Percentiles rank a stretch among this genome's conserved stretches.
These are phyloP conservation scores for Hibiscus trionum DNA, from an alignment of 345 rosid genomes.

Conservation along the genomic window DNA sequence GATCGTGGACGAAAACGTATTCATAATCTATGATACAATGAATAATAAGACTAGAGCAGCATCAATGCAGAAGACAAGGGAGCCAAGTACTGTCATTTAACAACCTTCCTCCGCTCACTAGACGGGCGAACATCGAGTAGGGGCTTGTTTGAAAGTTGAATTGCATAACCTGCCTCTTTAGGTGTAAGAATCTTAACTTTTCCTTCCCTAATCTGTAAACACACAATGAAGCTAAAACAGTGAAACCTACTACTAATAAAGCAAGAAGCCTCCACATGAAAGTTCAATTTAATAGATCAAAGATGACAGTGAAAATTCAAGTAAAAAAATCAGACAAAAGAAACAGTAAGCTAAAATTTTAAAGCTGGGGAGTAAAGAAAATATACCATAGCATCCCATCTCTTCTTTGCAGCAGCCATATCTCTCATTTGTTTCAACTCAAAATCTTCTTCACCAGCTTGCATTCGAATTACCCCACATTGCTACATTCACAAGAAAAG, in stretches of 20 bases:
- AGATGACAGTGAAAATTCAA: neutral
- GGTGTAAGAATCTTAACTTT: slow-evolving; percentile 76
- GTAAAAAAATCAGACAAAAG: neutral
- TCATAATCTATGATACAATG: no score
- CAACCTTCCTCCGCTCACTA: slow-evolving; percentile 59
- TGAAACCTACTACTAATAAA: slow-evolving; percentile 2
- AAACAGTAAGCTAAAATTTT: neutral
- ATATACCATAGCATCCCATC: slow-evolving; percentile 83
- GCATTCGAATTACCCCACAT: slow-evolving; percentile 38
- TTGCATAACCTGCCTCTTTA: slow-evolving; percentile 85
- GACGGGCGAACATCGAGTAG: slow-evolving; percentile 84
- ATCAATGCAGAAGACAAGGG: no score
- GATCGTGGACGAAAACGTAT: neutral
- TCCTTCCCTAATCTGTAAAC: slow-evolving; percentile 63
- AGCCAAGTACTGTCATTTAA: neutral
- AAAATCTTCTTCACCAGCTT: slow-evolving; percentile 58
- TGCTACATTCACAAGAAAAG: slow-evolving; percentile 26
- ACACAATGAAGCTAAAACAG: slow-evolving; percentile 9
- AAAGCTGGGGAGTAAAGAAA: neutral
- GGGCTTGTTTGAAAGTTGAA: slow-evolving; percentile 74
- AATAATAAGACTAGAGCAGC: no score
- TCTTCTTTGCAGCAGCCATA: slow-evolving; percentile 86
- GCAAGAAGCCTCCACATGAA: slow-evolving; percentile 7
- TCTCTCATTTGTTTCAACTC: slow-evolving; percentile 85
- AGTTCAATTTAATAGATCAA: neutral